Base-by-base conservation (phyloP, 225 moss, liverwort and hornwort genomes). In the Physcomitrellopsis africana region DNA sequence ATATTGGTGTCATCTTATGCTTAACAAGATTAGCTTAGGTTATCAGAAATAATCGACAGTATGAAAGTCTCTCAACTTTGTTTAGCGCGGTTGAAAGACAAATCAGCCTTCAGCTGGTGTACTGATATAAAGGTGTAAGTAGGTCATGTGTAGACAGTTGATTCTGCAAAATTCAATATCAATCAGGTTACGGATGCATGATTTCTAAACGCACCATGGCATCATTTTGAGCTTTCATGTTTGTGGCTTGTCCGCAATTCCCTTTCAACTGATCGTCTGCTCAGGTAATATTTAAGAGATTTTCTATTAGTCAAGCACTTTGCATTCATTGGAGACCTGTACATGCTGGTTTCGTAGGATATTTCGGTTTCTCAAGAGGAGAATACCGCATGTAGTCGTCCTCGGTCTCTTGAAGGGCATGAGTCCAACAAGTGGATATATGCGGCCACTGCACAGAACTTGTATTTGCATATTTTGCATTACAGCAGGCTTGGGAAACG, bases 1-100 rank as follows among this genome's bases (percentile, higher is more conserved):
- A 60, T 37, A 63, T 70, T 65, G 52, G 74, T 24, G 24, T 24
- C 1, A 24, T 24, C 24, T 24, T 24, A 1, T 24, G 24, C 24
- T 55, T 68, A 73, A 53, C 69, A 41, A 58, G 79, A 47, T 26
- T 54, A 82, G 45, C 72, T 51, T 62, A 65, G 20, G 9, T 45
- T 44, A 46, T 37, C 32, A 60, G 67, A 51, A 24, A 22, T 49
- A 48, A 19, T 37, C 18, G 63, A 67, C 49, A 27, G 16, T 1
- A 24, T 24, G 24, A 24, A 24, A 32, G 41, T 23, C 48, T 82
- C 55, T 10, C 27, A n/a, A 60, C 62, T 13, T 60, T 51, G 18
- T 37, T 24, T 9, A n/a, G 27, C 11, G 9, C 8, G 19, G 11
- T 19, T 65, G 26, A 69, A 65, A 29, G 51, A 52, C 12, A 53